A percentile compares a stretch with the other conserved stretches of the same genome.
Evolutionary conservation across 2,329 filamentous ascomycete species (phyloP).

Genomic region (Epichloe gansuensis): DNA sequence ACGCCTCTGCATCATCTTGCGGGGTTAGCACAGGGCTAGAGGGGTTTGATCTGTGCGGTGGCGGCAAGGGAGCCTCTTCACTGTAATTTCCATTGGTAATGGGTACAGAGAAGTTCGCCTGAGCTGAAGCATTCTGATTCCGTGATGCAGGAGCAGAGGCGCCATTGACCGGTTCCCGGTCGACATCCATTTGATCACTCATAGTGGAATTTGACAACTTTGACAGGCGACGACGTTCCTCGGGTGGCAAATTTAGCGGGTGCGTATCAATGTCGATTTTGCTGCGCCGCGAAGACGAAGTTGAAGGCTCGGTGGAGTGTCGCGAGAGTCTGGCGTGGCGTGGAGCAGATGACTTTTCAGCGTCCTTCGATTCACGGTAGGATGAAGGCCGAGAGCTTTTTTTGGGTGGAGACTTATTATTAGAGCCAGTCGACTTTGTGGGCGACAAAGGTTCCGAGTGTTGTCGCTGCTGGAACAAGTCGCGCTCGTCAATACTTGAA

Average conservation of each 20-base stretch:
- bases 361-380: constrained; percentile 13
- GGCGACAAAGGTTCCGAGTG: constrained; percentile 24
- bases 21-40: constrained; percentile 42
- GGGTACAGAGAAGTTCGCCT: constrained; percentile 37
- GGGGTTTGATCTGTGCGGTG: constrained; percentile 56
- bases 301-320: constrained; percentile 35
- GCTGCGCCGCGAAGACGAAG: constrained; percentile 33
- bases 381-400: constrained; percentile 20
- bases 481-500: constrained; percentile 22
- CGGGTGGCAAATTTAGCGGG: constrained; percentile 79
- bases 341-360: constrained; percentile 10
- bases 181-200: constrained; percentile 64
- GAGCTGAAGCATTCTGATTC: constrained; percentile 21
- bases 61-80: constrained; percentile 47
- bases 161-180: constrained; percentile 46
- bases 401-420: constrained; percentile 17
- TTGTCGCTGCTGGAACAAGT: constrained; percentile 22
- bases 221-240: constrained; percentile 69
- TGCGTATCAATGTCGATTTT: constrained; percentile 61
- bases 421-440: constrained; percentile 23
- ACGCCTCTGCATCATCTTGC: constrained; percentile 71
- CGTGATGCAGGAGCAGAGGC: constrained; percentile 39
- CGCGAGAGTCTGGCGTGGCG: constrained; percentile 33
- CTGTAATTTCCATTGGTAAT: constrained; percentile 35
- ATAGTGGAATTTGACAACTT: constrained; percentile 46